Evolutionary conservation across 1,284 basidiomycete genomes (phyloP).

Genomic region (Psilocybe mexicana): DNA sequence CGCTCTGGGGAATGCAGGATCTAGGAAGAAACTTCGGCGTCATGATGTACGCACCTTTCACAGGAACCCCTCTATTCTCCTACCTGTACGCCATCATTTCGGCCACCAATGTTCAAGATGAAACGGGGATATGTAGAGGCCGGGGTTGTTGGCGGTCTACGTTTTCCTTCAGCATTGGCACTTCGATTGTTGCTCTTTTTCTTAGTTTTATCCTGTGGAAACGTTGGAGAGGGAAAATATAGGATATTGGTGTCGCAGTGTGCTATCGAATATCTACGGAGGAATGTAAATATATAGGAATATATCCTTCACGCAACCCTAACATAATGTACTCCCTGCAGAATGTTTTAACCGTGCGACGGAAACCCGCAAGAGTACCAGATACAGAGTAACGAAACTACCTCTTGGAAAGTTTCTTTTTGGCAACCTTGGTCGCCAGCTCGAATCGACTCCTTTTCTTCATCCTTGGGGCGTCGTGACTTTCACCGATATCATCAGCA

Average conservation of each 20-base stretch:
- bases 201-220: conserved; percentile 56
- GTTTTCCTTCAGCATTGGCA: conserved; percentile 51
- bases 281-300: no score
- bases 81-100: conserved; percentile 74
- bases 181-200: conserved; percentile 44
- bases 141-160: conserved; percentile 64
- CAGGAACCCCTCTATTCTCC: conserved; percentile 72
- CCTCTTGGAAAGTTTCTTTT: conserved; percentile 39
- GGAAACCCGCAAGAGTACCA: no score
- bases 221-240: conserved; percentile 53
- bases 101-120: conserved; percentile 40
- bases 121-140: conserved; percentile 54
- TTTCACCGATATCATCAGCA: conserved; percentile 42
- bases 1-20: conserved; percentile 68
- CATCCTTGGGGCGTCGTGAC: conserved; percentile 41
- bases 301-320: no score
- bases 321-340: no score
- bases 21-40: conserved; percentile 76
- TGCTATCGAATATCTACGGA: no score
- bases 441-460: conserved; percentile 80
- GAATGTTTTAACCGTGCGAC: no score
- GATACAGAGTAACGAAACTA: background rate
- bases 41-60: conserved; percentile 69
- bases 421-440: conserved; percentile 61
- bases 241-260: background rate